Conservation (phyloP, 495 filamentous ascomycete species). For the Hypoxylon fragiforme region DNA sequence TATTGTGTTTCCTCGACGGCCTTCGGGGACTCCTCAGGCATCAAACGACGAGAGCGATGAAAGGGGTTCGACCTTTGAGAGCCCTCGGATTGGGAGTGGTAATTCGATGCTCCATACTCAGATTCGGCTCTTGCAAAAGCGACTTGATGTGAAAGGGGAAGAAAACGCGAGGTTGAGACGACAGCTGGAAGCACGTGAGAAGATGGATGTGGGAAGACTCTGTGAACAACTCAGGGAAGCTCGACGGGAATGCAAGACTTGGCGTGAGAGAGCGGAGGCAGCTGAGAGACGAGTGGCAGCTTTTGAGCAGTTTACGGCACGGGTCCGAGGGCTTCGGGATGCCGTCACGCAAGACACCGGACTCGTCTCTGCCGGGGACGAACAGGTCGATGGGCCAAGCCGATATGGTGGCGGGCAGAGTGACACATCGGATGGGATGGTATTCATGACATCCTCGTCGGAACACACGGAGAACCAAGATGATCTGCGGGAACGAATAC, state of each 20-base stretch:
- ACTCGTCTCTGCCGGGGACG: background rate
- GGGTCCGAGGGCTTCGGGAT: conserved; percentile 33
- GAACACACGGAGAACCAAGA: conserved; percentile 21
- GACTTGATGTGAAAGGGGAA: conserved; percentile 44
- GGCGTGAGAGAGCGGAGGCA: conserved; percentile 54
- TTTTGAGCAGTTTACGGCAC: conserved; percentile 39
- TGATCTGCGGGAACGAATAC: conserved; percentile 17
- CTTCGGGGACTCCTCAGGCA: background rate
- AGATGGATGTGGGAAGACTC: conserved; percentile 46
- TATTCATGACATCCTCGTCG: background rate
- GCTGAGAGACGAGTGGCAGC: conserved; percentile 52
- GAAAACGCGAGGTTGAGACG: conserved; percentile 46
- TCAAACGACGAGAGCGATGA: conserved; percentile 4
- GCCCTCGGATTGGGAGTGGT: conserved; percentile 26
- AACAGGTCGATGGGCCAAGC: conserved; percentile 16
- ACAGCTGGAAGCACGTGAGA: conserved; percentile 43
- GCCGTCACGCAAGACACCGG: background rate
- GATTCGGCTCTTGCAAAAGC: conserved; percentile 50
- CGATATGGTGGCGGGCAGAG: background rate
- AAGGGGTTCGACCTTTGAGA: background rate
- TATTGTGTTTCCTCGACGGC: conserved; percentile 22
- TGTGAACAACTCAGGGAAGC: conserved; percentile 49
- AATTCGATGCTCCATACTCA: conserved; percentile 49
- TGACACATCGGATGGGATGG: background rate
- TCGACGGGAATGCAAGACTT: conserved; percentile 49